phyloP scores from a whole-genome alignment of 2,329 filamentous ascomycete genomes.

The Nemania serpens region DNA sequence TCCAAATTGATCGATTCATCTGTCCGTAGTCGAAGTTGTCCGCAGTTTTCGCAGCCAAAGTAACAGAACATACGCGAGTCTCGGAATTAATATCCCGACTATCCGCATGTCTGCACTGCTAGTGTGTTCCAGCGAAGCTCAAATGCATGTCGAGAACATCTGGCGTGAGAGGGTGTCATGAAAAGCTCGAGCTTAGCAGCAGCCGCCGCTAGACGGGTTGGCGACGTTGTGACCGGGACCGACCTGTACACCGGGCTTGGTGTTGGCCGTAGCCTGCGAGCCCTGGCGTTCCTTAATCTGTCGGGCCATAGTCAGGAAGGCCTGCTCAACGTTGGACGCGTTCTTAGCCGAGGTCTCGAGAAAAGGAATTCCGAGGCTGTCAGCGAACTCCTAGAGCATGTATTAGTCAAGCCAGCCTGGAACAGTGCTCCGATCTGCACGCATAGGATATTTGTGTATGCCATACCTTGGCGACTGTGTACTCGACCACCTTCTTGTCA shows the following conservation, averaged over 20 bases:
- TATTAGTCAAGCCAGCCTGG: constrained; percentile 22
- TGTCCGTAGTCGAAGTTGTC: constrained; percentile 34
- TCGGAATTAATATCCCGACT: constrained; percentile 35
- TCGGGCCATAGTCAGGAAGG: constrained; percentile 99
- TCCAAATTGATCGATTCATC: constrained; percentile 41
- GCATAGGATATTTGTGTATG: constrained; percentile 7
- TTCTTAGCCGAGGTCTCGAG: constrained; percentile 99
- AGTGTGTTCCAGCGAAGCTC: constrained; percentile 35
- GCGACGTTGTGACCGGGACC: constrained; percentile 93
- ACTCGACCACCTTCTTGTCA: constrained; percentile 99
- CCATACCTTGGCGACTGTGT: constrained; percentile 95
- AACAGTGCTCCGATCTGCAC: not conserved
- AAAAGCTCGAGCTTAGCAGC: constrained; percentile 69
- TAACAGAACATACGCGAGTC: constrained; percentile 32
- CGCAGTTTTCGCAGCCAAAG: constrained; percentile 22
- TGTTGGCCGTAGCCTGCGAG: constrained; percentile 92
- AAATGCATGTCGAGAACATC: constrained; percentile 33
- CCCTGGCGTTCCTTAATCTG: constrained; percentile 99
- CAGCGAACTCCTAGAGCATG: constrained; percentile 82
- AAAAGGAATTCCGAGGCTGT: constrained; percentile 98
- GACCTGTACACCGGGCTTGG: constrained; percentile 97
- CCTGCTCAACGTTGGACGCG: constrained; percentile 98
- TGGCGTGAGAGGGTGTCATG: constrained; percentile 39
- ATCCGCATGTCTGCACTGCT: constrained; percentile 36
- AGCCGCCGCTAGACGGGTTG: constrained; percentile 80